Conservation (phyloP, 306 rosid species). For the Pyrus communis region DNA sequence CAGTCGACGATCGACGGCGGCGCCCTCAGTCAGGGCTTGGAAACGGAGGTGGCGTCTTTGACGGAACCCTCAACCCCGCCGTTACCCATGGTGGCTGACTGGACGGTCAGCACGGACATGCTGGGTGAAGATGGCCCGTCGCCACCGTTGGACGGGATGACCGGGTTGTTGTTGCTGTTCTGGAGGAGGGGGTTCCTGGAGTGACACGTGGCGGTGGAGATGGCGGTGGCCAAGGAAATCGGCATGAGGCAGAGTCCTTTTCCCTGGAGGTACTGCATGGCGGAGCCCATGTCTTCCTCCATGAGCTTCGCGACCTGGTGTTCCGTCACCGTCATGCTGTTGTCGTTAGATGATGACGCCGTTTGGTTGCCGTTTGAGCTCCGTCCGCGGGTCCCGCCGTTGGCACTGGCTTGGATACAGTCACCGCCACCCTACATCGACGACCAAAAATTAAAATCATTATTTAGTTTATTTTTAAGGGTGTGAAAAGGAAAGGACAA, state of each 20-base stretch:
- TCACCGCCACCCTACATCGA: constrained; percentile 65
- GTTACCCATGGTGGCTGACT: constrained; percentile 48
- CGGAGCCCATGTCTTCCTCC: constrained; percentile 98
- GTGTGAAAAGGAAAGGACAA: constrained; percentile 7
- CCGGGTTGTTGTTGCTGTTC: not conserved
- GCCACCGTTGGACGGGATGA: constrained; percentile 40
- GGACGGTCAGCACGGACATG: constrained; percentile 72
- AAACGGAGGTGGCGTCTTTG: constrained; percentile 66
- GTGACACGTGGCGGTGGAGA: constrained; percentile 84
- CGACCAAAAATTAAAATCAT: constrained; percentile 5
- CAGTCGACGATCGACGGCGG: not conserved
- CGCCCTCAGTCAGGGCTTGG: constrained; percentile 52
- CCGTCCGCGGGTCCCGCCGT: constrained; percentile 22
- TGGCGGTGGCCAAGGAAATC: constrained; percentile 84
- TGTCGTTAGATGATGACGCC: constrained; percentile 44
- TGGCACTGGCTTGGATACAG: constrained; percentile 43
- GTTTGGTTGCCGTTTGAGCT: constrained; percentile 33
- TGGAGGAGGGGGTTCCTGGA: constrained; percentile 46
- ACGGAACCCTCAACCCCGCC: constrained; percentile 38
- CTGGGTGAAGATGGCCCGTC: constrained; percentile 87
- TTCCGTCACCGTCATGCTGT: constrained; percentile 71
- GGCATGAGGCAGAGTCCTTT: constrained; percentile 99
- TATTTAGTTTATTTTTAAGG: not conserved
- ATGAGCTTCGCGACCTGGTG: constrained; percentile 91
- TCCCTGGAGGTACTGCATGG: constrained; percentile 96